These are phyloP conservation scores for Pseudisothecium myosuroides DNA, from an alignment of 225 moss, liverwort and hornwort genomes.

Conservation along the genomic window DNA sequence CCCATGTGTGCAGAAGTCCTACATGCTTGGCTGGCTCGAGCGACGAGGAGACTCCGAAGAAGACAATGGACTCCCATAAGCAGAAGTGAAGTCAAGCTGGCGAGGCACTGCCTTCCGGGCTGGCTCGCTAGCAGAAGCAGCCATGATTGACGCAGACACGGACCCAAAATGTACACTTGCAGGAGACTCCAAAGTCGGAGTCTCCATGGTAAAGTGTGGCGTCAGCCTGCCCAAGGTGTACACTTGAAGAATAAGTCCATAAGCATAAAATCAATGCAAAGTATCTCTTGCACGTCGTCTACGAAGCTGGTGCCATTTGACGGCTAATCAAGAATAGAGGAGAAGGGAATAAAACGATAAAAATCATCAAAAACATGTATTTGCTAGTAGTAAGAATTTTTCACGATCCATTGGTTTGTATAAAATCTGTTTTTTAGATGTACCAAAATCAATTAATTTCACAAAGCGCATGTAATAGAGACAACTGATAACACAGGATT, in stretches of 20 bases:
- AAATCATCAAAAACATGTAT: too few relatives aligned
- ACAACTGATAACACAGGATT: not conserved
- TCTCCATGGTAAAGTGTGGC: constrained; percentile 1
- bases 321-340: too few relatives aligned
- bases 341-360: not conserved
- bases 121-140: constrained; percentile 19
- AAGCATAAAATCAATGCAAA: not conserved
- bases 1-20: not conserved
- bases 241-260: not conserved
- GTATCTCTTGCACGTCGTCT: not conserved
- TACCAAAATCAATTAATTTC: too few relatives aligned
- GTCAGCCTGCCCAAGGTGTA: not conserved
- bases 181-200: not conserved
- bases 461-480: not conserved
- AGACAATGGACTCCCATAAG: constrained; percentile 14
- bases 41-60: constrained; percentile 14
- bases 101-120: constrained; percentile 45
- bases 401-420: too few relatives aligned
- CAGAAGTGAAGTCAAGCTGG: constrained; percentile 44
- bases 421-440: too few relatives aligned
- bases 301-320: not conserved
- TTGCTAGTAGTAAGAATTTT: not conserved
- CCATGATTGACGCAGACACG: constrained; percentile 20
- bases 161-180: not conserved
- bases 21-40: constrained; percentile 25